Conservation (phyloP, 495 filamentous ascomycete genomes). For the Paragyromitra xinjiangensis region DNA sequence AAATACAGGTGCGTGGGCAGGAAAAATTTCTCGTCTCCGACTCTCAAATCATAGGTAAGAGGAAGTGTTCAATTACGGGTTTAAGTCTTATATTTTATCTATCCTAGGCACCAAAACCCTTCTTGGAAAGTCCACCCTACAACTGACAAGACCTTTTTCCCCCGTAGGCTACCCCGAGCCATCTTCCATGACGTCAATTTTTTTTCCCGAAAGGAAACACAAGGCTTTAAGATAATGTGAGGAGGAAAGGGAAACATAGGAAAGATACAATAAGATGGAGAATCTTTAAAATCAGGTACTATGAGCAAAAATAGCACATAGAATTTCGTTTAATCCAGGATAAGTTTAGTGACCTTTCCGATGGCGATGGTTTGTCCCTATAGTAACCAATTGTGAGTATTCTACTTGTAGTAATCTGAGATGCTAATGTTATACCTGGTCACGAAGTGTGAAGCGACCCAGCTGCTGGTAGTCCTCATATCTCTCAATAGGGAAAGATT, state of each 20-base stretch:
- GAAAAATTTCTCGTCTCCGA: neutral
- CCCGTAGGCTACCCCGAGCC: neutral
- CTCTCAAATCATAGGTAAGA: neutral
- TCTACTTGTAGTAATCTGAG: slow-evolving; percentile 5
- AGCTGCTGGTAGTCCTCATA: slow-evolving; percentile 95
- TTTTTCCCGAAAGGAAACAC: slow-evolving; percentile 20
- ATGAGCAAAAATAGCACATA: slow-evolving; percentile 8
- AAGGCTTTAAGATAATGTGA: neutral
- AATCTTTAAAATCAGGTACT: slow-evolving; percentile 28
- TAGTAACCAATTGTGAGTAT: slow-evolving; percentile 45
- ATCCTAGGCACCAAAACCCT: slow-evolving; percentile 2
- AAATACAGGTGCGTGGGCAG: neutral
- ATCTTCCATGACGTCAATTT: slow-evolving; percentile 17
- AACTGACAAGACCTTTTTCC: slow-evolving; percentile 32
- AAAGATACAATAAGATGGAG: slow-evolving; percentile 21
- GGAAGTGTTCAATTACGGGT: neutral
- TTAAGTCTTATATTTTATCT: slow-evolving; percentile 13
- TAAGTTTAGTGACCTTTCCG: slow-evolving; percentile 92
- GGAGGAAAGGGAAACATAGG: slow-evolving; percentile 8
- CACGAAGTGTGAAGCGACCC: slow-evolving; percentile 92
- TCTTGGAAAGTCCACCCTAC: neutral
- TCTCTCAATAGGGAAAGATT: slow-evolving; percentile 87
- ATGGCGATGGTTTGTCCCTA: slow-evolving; percentile 97
- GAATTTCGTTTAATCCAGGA: slow-evolving; percentile 59
- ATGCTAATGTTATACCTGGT: slow-evolving; percentile 70